These are phyloP conservation scores for Oryza glumipatula DNA, from an alignment of 176 grass and related monocot species.

Conservation along the genomic window DNA sequence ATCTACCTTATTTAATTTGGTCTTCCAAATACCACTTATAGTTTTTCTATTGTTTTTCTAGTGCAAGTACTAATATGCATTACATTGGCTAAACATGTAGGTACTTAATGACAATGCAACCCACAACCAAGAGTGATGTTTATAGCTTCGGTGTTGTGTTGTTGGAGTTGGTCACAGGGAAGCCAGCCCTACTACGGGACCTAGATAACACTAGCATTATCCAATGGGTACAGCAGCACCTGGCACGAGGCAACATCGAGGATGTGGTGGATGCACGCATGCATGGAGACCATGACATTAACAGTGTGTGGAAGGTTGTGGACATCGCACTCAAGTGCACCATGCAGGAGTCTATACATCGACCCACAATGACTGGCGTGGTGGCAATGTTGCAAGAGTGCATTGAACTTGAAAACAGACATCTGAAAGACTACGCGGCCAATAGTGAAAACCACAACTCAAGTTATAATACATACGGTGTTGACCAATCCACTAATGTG, in stretches of 20 bases:
- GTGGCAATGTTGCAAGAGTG: conserved; percentile 54
- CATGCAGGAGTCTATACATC: not conserved
- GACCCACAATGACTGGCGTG: conserved; percentile 58
- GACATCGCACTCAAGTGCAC: conserved; percentile 72
- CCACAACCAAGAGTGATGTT: conserved; percentile 51
- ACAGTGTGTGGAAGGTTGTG: conserved; percentile 45
- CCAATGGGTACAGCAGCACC: conserved; percentile 30
- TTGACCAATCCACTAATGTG: conserved; percentile 25
- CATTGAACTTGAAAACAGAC: conserved; percentile 43
- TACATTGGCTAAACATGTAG: not conserved
- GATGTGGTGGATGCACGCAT: conserved; percentile 43
- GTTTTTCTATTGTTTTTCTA: not conserved
- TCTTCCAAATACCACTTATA: not conserved
- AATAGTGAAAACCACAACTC: not conserved
- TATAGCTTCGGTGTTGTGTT: conserved; percentile 64
- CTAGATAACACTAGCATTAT: conserved; percentile 22
- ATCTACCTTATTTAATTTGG: not conserved
- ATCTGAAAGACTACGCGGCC: not conserved
- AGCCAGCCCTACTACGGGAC: conserved; percentile 15
- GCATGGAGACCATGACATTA: conserved; percentile 43
- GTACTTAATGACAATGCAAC: conserved; percentile 24
- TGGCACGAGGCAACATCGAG: conserved; percentile 45
- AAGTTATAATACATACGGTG: not conserved
- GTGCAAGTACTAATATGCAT: not conserved
- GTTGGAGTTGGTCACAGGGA: conserved; percentile 50